Conservation (phyloP, 2,329 filamentous ascomycete genomes). For the Clonostachys byssicola region DNA sequence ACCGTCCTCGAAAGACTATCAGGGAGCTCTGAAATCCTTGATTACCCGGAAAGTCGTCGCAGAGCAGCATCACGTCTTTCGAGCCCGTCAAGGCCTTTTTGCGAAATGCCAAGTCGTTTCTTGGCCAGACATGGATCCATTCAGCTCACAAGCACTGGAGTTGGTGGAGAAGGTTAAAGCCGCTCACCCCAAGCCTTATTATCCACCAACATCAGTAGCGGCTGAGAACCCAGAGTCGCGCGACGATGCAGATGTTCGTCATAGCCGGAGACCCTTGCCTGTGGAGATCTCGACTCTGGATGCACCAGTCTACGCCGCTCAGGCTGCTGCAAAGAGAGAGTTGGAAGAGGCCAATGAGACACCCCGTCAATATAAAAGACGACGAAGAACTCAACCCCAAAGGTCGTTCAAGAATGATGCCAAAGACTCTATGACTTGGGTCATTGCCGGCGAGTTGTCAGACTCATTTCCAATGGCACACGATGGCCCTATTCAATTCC, state of each 20-base stretch:
- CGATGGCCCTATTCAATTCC: slow-evolving; percentile 21
- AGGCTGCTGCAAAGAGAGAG: slow-evolving; percentile 24
- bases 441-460: neutral
- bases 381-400: neutral
- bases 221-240: neutral
- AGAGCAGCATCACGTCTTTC: slow-evolving; percentile 40
- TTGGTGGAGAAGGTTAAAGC: slow-evolving; percentile 43
- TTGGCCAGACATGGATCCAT: slow-evolving; percentile 32
- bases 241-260: neutral
- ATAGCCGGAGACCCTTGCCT: slow-evolving; percentile 14
- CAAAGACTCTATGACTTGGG: neutral
- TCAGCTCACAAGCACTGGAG: slow-evolving; percentile 30
- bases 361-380: neutral
- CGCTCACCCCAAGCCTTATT: slow-evolving; percentile 30
- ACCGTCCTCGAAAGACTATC: slow-evolving; percentile 32
- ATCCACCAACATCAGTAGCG: slow-evolving; percentile 12
- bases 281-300: slow-evolving; percentile 42
- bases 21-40: slow-evolving; percentile 30
- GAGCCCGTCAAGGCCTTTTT: slow-evolving; percentile 31
- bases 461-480: neutral
- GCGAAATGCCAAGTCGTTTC: slow-evolving; percentile 39
- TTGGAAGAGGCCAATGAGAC: slow-evolving; percentile 11
- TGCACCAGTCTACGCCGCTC: slow-evolving; percentile 44
- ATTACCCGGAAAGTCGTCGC: slow-evolving; percentile 24
- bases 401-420: neutral